A percentile compares a stretch with the other conserved stretches of the same genome.
These are phyloP conservation scores for Kodamaea fukazawae DNA, from an alignment of 805 yeast genomes.

Conservation along the genomic window DNA sequence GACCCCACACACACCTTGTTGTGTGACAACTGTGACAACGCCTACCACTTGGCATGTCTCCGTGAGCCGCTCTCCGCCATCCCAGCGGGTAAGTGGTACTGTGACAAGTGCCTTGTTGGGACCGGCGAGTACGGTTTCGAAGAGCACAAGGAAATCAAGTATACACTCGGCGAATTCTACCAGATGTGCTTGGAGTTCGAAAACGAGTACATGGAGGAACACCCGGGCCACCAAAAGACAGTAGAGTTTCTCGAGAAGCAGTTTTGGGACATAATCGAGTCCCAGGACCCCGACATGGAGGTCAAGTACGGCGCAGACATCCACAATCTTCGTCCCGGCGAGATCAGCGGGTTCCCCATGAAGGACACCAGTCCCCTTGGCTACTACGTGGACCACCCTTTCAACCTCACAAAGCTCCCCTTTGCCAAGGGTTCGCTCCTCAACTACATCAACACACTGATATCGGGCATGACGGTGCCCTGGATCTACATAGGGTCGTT, in stretches of 20 bases:
- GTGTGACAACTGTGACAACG: conserved; percentile 74
- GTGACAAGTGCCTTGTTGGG: conserved; percentile 81
- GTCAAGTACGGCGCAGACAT: conserved; percentile 86
- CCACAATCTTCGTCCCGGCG: conserved; percentile 61
- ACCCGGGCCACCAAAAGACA: conserved; percentile 32
- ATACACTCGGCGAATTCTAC: conserved; percentile 60
- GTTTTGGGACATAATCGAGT: conserved; percentile 60
- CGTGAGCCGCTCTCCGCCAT: conserved; percentile 49
- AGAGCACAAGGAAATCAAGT: conserved; percentile 51
- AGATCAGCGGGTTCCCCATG: conserved; percentile 75
- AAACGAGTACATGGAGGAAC: conserved; percentile 36
- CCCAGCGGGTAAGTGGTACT: conserved; percentile 71
- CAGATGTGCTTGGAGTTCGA: conserved; percentile 51
- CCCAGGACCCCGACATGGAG: conserved; percentile 45
- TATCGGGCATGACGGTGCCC: conserved; percentile 93
- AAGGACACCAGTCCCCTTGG: conserved; percentile 6
- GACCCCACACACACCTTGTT: conserved; percentile 48
- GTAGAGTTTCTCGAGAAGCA: conserved; percentile 53
- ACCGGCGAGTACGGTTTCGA: conserved; percentile 88
- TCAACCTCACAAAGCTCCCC: conserved; percentile 75
- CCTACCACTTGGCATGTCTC: conserved; percentile 69
- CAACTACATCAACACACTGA: conserved; percentile 58
- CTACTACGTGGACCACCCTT: conserved; percentile 57
- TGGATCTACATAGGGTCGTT: conserved; percentile 92
- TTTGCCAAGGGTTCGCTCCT: conserved; percentile 67